A percentile compares a stretch with the other conserved stretches of the same genome.
These are phyloP conservation scores for Hysterangium stoloniferum DNA, from an alignment of 768 basidiomycete genomes.

Conservation along the genomic window DNA sequence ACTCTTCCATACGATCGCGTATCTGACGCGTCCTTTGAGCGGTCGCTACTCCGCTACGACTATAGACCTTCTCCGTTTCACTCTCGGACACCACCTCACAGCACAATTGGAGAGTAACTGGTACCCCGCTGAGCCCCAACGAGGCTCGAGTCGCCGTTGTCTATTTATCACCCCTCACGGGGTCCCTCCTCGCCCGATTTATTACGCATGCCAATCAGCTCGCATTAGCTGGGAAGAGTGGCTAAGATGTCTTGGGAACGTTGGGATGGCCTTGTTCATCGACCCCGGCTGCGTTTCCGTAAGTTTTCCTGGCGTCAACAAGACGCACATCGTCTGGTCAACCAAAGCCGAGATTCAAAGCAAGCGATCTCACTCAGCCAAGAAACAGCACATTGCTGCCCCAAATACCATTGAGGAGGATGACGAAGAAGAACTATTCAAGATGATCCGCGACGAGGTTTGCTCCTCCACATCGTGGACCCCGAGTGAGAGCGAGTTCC, in stretches of 20 bases:
- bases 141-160: constrained; percentile 66
- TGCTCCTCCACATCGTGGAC: constrained; percentile 61
- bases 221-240: constrained; percentile 78
- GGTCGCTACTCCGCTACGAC: constrained; percentile 49
- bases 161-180: constrained; percentile 54
- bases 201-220: constrained; percentile 60
- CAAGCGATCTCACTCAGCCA: constrained; percentile 16
- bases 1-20: constrained; percentile 66
- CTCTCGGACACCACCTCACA: constrained; percentile 67
- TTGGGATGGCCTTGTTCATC: constrained; percentile 72
- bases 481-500: constrained; percentile 55
- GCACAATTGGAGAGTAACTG: constrained; percentile 62
- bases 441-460: constrained; percentile 66
- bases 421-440: constrained; percentile 62
- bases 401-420: constrained; percentile 75
- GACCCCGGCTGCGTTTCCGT: constrained; percentile 74
- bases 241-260: constrained; percentile 60
- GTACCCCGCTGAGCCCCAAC: constrained; percentile 54
- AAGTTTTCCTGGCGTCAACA: constrained; percentile 31
- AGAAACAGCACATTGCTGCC: constrained; percentile 55
- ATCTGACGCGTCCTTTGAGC: constrained; percentile 61
- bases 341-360: constrained; percentile 2
- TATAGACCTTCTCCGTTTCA: constrained; percentile 59
- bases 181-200: constrained; percentile 63
- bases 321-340: constrained; percentile 61